A percentile compares a stretch with the other conserved stretches of the same genome.
Conservation (phyloP, 2,329 filamentous ascomycete species). For the Aspergillus pseudonomiae region DNA sequence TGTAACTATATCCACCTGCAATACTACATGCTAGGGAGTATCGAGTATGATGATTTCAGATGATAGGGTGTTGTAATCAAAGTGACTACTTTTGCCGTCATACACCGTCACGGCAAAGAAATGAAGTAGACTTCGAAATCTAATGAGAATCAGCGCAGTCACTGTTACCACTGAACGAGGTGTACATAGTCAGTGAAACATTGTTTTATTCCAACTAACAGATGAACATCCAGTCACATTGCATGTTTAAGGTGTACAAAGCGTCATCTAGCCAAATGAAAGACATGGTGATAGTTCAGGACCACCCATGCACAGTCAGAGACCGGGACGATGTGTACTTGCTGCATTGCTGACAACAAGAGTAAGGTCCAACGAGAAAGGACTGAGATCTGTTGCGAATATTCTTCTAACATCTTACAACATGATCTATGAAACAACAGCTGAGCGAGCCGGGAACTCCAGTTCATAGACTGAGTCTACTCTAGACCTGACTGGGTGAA, state of each 20-base stretch:
- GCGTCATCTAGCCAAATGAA: neutral
- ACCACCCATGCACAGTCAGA: neutral
- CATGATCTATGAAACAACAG: neutral
- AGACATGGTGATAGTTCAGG: neutral
- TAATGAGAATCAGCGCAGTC: rapidly evolving
- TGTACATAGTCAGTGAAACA: neutral
- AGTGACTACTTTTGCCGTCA: neutral
- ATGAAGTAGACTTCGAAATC: neutral
- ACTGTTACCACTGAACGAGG: too few relatives aligned
- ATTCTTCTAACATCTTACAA: neutral
- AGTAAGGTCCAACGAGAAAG: too few relatives aligned
- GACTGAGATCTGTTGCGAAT: neutral
- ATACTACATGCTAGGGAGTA: neutral
- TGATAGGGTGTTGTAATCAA: neutral
- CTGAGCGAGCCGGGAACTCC: neutral
- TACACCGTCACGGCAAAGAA: neutral
- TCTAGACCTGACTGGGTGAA: neutral
- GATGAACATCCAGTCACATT: neutral
- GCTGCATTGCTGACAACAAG: neutral
- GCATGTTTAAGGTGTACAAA: neutral
- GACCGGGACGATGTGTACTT: too few relatives aligned
- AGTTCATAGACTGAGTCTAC: too few relatives aligned
- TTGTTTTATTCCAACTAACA: neutral
- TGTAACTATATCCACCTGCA: neutral
- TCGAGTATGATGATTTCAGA: neutral